Percentiles rank a stretch among this genome's conserved stretches.
These are phyloP conservation scores for Hortiboletus flavorubellus DNA, from an alignment of 768 basidiomycete species.

Conservation along the genomic window DNA sequence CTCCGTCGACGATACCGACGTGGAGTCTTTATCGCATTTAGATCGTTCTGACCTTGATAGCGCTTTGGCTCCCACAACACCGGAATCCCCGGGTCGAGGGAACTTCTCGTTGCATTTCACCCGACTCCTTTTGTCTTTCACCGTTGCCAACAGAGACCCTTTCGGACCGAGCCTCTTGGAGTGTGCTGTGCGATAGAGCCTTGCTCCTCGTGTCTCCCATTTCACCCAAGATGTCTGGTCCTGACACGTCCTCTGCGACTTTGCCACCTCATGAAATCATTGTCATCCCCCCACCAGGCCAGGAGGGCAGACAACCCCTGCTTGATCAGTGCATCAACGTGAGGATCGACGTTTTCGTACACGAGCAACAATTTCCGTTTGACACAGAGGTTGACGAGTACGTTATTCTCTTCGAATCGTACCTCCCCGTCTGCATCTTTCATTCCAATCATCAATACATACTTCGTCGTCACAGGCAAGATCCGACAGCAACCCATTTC, in stretches of 20 bases:
- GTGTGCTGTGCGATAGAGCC: conserved; percentile 17
- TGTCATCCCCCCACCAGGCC: conserved; percentile 37
- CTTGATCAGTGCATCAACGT: conserved; percentile 66
- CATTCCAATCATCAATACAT: conserved; percentile 6
- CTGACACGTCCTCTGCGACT: conserved; percentile 5
- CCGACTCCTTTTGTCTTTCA: conserved; percentile 9
- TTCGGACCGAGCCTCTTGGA: conserved; percentile 10
- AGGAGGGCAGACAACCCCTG: conserved; percentile 41
- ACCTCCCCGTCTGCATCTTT: conserved; percentile 10
- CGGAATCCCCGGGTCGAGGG: conserved; percentile 17
- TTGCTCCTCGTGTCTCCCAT: background rate
- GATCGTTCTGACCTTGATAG: conserved; percentile 9
- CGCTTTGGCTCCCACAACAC: conserved; percentile 6
- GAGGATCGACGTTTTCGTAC: conserved; percentile 46
- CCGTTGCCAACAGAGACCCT: background rate
- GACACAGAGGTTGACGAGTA: conserved; percentile 77
- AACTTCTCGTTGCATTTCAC: conserved; percentile 10
- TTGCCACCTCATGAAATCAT: conserved; percentile 58
- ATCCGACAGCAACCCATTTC: conserved; percentile 65
- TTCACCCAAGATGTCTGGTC: conserved; percentile 15
- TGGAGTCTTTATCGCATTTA: conserved; percentile 2
- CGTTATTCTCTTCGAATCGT: conserved; percentile 24
- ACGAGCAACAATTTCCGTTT: conserved; percentile 61
- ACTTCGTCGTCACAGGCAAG: conserved; percentile 41
- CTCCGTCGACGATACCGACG: background rate